phyloP scores from a whole-genome alignment of 2,329 filamentous ascomycete species.

The Aspergillus quadricinctus region DNA sequence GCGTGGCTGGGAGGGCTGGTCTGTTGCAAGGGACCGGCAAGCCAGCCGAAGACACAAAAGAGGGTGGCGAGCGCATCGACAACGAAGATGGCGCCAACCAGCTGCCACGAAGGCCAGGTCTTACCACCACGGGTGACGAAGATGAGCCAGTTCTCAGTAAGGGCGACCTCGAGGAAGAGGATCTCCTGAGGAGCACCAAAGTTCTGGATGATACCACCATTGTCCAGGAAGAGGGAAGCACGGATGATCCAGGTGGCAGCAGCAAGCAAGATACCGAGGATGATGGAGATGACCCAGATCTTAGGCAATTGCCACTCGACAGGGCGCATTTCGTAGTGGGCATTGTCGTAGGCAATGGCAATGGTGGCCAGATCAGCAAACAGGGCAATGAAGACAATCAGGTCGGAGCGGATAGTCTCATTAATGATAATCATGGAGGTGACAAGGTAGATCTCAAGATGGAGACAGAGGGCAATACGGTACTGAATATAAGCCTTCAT shows the following conservation, averaged over 20 bases:
- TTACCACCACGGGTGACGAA: constrained; percentile 86
- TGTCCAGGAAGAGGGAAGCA: constrained; percentile 63
- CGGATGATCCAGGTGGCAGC: constrained; percentile 69
- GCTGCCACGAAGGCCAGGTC: constrained; percentile 71
- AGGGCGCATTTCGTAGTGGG: constrained; percentile 68
- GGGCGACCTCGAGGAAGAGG: constrained; percentile 84
- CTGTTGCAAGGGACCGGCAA: constrained; percentile 49
- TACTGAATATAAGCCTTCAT: constrained; percentile 77
- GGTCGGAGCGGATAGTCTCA: constrained; percentile 67
- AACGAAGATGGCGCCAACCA: constrained; percentile 65
- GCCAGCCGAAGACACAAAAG: constrained; percentile 72
- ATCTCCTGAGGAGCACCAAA: constrained; percentile 71
- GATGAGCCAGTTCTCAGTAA: constrained; percentile 95
- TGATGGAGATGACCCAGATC: constrained; percentile 65
- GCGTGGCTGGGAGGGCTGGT: constrained; percentile 23
- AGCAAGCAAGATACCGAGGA: constrained; percentile 63
- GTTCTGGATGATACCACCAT: constrained; percentile 70
- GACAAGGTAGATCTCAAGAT: constrained; percentile 71
- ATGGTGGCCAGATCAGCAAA: constrained; percentile 78
- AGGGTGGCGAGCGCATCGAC: constrained; percentile 69
- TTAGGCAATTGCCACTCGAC: constrained; percentile 79
- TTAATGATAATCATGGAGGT: constrained; percentile 77
- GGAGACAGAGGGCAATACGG: constrained; percentile 69
- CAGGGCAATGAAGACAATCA: constrained; percentile 74
- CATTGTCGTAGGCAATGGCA: constrained; percentile 74